A percentile compares a stretch with the other conserved stretches of the same genome.
These are phyloP conservation scores for Sextonia rubra DNA, from an alignment of 164 flowering plant genomes.

Conservation along the genomic window DNA sequence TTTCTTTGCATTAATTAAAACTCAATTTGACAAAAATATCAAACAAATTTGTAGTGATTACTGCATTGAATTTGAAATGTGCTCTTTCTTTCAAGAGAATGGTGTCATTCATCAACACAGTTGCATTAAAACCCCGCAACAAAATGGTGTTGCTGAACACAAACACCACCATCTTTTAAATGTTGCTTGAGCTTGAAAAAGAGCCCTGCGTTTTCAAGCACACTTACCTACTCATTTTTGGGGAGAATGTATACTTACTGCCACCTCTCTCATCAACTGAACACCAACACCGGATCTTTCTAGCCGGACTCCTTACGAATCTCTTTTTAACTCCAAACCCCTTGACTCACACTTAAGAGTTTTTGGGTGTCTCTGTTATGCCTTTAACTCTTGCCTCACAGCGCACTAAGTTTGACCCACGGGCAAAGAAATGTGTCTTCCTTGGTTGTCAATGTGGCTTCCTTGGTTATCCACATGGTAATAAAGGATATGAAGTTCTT, in stretches of 20 bases:
- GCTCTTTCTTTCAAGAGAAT: neutral
- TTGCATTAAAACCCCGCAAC: neutral
- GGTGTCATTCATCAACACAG: neutral
- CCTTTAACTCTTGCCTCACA: neutral
- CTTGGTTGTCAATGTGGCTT: slow-evolving; percentile 10
- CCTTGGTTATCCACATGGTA: slow-evolving; percentile 12
- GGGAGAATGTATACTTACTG: slow-evolving; percentile 4
- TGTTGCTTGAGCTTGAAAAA: slow-evolving; percentile 7
- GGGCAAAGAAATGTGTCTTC: neutral
- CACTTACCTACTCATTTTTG: slow-evolving; percentile 1
- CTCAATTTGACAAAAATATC: too few species aligned
- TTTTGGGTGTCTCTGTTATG: slow-evolving; percentile 13
- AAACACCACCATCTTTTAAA: slow-evolving; percentile 9
- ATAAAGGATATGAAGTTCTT: slow-evolving; percentile 13
- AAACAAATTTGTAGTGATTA: too few species aligned
- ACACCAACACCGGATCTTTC: neutral
- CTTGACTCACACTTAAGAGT: neutral
- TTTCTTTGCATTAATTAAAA: too few species aligned
- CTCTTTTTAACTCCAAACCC: slow-evolving; percentile 1
- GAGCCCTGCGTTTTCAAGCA: slow-evolving; percentile 7
- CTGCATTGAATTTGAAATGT: slow-evolving; percentile 3
- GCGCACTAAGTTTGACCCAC: slow-evolving; percentile 1
- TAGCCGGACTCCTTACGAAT: slow-evolving; percentile 7
- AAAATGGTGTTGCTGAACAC: slow-evolving; percentile 7
- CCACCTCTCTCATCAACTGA: slow-evolving; percentile 9